These are phyloP conservation scores for Vitis riparia DNA, from an alignment of 164 flowering plant genomes.

Conservation along the genomic window DNA sequence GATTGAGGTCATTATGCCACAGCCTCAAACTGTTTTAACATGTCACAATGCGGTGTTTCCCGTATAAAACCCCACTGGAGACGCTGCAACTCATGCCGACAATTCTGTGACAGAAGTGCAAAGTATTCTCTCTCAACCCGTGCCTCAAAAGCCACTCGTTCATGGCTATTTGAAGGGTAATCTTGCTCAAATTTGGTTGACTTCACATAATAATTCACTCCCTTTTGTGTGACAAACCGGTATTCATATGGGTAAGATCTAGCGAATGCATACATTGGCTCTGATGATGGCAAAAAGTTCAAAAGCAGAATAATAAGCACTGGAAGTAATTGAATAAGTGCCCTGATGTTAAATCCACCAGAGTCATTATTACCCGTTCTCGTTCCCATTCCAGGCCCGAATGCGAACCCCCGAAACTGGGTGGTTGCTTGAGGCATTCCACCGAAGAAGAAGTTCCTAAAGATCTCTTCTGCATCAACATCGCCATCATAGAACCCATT, in stretches of 20 bases:
- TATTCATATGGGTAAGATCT: conserved; percentile 48
- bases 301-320: conserved; percentile 62
- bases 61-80: conserved; percentile 65
- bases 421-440: conserved; percentile 61
- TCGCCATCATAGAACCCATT: conserved; percentile 75
- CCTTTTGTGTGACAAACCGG: conserved; percentile 46
- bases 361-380: conserved; percentile 56
- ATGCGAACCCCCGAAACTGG: conserved; percentile 61
- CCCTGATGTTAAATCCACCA: conserved; percentile 37
- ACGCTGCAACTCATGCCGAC: conserved; percentile 72
- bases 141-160: conserved; percentile 46
- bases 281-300: conserved; percentile 65
- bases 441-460: conserved; percentile 87
- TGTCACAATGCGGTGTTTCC: conserved; percentile 79
- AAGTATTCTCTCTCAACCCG: conserved; percentile 64
- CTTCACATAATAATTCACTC: conserved; percentile 72
- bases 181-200: conserved; percentile 62
- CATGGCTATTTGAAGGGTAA: conserved; percentile 50
- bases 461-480: conserved; percentile 83
- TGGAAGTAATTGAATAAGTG: conserved; percentile 69
- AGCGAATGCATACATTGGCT: conserved; percentile 64
- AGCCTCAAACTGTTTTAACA: conserved; percentile 48
- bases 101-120: conserved; percentile 53
- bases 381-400: conserved; percentile 60
- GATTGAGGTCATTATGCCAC: conserved; percentile 28